Conservation (phyloP, 192 early-diverging fungal species). For the Diversispora eburnea region DNA sequence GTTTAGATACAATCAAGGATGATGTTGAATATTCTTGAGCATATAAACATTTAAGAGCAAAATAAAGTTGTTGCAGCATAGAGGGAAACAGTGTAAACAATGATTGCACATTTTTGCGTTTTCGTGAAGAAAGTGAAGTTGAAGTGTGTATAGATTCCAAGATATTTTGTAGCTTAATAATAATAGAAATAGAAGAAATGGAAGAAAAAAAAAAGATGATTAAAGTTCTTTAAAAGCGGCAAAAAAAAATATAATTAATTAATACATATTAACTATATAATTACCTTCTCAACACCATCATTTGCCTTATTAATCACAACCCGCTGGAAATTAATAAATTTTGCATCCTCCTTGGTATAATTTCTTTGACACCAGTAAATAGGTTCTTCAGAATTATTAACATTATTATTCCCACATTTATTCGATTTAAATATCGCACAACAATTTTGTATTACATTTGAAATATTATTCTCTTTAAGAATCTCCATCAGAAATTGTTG, state of each 20-base stretch:
- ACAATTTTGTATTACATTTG: not conserved
- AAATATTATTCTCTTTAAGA: too few relatives aligned
- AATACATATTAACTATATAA: too few relatives aligned
- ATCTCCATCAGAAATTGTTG: too few relatives aligned
- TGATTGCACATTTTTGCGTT: slow-evolving; percentile 26
- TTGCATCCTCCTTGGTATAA: not conserved
- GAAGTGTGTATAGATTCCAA: not conserved
- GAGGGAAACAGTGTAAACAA: slow-evolving; percentile 26
- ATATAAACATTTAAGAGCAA: not conserved
- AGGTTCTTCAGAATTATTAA: not conserved
- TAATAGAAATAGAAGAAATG: not conserved
- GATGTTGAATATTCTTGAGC: too few relatives aligned
- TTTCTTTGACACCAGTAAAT: not conserved
- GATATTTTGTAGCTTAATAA: not conserved
- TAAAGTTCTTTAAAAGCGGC: not conserved
- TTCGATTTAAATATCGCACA: not conserved
- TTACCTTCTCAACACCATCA: not conserved
- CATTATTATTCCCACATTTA: not conserved
- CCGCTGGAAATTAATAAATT: not conserved
- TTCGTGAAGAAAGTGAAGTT: slow-evolving; percentile 29
- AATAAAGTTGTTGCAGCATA: slow-evolving; percentile 9
- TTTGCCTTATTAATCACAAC: not conserved
- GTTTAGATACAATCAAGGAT: not conserved
- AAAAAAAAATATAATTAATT: not conserved
- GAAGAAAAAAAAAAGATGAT: not conserved